A percentile compares a stretch with the other conserved stretches of the same genome.
phyloP scores from a whole-genome alignment of 352 stramenopile species.

The Phytophthora sp. region DNA sequence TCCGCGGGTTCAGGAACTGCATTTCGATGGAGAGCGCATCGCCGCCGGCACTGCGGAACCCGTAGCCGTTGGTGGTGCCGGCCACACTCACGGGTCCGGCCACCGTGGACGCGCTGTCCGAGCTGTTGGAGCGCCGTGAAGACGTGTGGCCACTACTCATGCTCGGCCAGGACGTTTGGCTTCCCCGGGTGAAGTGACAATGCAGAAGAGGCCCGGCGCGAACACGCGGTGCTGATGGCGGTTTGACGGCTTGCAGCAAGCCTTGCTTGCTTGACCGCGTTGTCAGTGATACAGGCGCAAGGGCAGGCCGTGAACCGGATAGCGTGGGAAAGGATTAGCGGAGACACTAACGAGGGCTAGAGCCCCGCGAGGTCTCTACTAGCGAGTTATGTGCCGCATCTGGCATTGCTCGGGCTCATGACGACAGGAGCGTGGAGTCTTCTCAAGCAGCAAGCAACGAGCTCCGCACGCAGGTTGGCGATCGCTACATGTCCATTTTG shows the following conservation, averaged over 20 bases:
- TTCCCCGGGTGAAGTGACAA: slow-evolving; percentile 23
- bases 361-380: too few relatives aligned
- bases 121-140: slow-evolving; percentile 35
- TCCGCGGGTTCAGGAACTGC: slow-evolving; percentile 57
- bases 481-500: too few relatives aligned
- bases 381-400: too few relatives aligned
- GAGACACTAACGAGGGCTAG: too few relatives aligned
- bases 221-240: slow-evolving; percentile 23
- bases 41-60: slow-evolving; percentile 54
- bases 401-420: too few relatives aligned
- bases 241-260: not conserved
- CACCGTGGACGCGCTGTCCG: slow-evolving; percentile 32
- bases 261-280: slow-evolving; percentile 24
- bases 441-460: too few relatives aligned
- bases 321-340: slow-evolving; percentile 17
- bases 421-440: too few relatives aligned
- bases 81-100: slow-evolving; percentile 36
- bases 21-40: slow-evolving; percentile 71
- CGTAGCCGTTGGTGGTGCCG: slow-evolving; percentile 51
- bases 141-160: slow-evolving; percentile 29
- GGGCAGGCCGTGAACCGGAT: slow-evolving; percentile 30
- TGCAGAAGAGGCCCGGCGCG: slow-evolving; percentile 20
- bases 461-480: too few relatives aligned
- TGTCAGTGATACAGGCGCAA: slow-evolving; percentile 26
- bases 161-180: slow-evolving; percentile 1